A percentile compares a stretch with the other conserved stretches of the same genome.
Conservation (phyloP, 352 stramenopile genomes). For the Pythium inflatum region DNA sequence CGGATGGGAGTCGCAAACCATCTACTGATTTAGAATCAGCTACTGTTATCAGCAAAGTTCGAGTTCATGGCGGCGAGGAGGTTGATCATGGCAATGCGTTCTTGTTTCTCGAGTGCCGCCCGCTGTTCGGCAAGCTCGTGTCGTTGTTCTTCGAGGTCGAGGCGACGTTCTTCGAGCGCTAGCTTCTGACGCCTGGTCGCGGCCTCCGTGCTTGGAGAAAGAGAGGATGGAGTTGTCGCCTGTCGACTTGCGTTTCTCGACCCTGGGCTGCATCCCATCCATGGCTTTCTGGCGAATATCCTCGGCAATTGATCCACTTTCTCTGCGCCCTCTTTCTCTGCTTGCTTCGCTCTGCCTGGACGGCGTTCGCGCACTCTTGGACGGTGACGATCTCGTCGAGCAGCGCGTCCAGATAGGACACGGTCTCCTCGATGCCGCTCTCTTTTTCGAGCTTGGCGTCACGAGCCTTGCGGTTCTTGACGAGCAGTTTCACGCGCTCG, state of each 20-base stretch:
- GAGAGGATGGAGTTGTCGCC: no score
- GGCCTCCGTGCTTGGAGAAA: background rate
- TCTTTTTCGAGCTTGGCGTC: background rate
- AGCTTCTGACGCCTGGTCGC: background rate
- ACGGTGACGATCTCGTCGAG: background rate
- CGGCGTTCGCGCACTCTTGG: background rate
- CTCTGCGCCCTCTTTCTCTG: background rate
- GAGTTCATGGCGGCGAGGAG: background rate
- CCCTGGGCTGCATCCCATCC: background rate
- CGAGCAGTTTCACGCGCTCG: slow-evolving; percentile 11
- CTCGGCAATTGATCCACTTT: background rate
- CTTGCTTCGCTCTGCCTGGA: background rate
- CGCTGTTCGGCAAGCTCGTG: background rate
- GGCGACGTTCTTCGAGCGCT: background rate
- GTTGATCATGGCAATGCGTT: background rate
- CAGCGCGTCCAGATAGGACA: background rate
- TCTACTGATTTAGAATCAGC: background rate
- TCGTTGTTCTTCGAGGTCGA: background rate
- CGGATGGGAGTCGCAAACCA: no score
- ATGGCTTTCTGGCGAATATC: background rate
- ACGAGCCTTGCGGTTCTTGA: background rate
- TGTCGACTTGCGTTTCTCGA: background rate
- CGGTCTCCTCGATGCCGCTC: background rate
- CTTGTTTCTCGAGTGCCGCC: background rate
- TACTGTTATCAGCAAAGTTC: background rate